Base-by-base conservation (phyloP, 768 basidiomycete species). In the Flagelloscypha sp. region DNA sequence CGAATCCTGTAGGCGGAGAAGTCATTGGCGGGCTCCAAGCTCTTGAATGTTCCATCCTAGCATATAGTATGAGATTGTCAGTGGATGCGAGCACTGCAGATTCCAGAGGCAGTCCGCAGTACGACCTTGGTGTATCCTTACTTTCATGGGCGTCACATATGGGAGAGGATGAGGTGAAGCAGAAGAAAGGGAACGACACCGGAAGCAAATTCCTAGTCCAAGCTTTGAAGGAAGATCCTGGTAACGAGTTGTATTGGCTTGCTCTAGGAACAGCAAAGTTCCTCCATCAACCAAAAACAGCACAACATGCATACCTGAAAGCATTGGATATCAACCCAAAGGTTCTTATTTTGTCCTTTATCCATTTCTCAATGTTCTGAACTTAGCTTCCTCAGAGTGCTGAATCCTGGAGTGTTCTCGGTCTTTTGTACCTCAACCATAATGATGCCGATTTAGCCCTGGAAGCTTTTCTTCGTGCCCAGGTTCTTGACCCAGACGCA, bases 231-330 rank as follows among this genome's bases (percentile, higher is more conserved):
- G 68, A 74, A 30, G 82, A 89, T 48, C 74, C 84, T 5, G 62
- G 64, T 18, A 86, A 86, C 49, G 71, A 78, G 40, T 47, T 58
- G 10, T 84, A 84, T 48, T 99, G 95, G 95, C 70, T 73, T 43
- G 77, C 85, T 2, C 59, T 98, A 19, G 95, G 85, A 0, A 73
- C 79, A 44, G 66, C 82, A 11, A 66, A 79, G 39, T 84, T 89
- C 48, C 48, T 68, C 6, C 63, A 61, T 10, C 76, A 84, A 27
- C 71, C 83, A 0, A 82, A 77, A 46, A 65, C 76, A 1, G 80
- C 88, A 3, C 94, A 99, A 56, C 90, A 98, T 59, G 84, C 88
- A 4, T 95, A 88, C 48, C 78, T 97, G 51, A 83, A 76, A 39
- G 83, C 92, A 4, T 57, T 98, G 30, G 93, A 97, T 47, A 63